phyloP scores from a whole-genome alignment of 768 basidiomycete species.

The Phanerochaete carnosa region DNA sequence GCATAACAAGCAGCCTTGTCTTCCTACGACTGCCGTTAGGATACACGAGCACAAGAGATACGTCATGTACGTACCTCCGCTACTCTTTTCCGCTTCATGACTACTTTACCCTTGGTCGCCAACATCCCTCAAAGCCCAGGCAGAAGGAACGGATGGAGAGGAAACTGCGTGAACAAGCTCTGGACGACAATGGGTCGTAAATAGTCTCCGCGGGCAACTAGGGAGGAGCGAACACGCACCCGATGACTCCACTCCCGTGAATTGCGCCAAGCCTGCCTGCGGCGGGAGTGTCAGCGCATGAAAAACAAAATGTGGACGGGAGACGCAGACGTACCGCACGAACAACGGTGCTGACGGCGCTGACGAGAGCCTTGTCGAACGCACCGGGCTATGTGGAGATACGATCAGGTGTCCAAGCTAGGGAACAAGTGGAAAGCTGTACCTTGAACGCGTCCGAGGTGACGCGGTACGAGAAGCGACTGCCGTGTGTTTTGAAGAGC shows the following conservation, averaged over 20 bases:
- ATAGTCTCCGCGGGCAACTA: no score
- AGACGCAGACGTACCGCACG: not conserved
- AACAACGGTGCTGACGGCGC: constrained; percentile 34
- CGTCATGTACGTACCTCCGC: not conserved
- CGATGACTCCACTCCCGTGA: no score
- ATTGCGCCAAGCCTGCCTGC: no score
- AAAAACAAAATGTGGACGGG: no score
- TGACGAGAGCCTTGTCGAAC: constrained; percentile 38
- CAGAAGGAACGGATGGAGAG: no score
- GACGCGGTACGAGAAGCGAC: constrained; percentile 57
- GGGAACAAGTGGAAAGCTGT: constrained; percentile 4
- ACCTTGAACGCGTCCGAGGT: constrained; percentile 66
- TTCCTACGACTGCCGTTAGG: constrained; percentile 23
- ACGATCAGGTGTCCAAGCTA: no score
- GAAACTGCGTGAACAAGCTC: no score
- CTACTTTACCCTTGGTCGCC: not conserved
- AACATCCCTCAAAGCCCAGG: no score
- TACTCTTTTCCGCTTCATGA: not conserved
- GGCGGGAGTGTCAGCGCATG: no score
- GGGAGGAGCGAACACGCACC: no score
- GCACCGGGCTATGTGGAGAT: no score
- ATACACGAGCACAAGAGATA: not conserved
- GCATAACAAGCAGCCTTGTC: constrained; percentile 40
- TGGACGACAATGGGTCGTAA: no score
- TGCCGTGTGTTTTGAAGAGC: constrained; percentile 48